A percentile compares a stretch with the other conserved stretches of the same genome.
These are phyloP conservation scores for Arabidopsis suecica DNA, from an alignment of 345 rosid genomes.

Conservation along the genomic window DNA sequence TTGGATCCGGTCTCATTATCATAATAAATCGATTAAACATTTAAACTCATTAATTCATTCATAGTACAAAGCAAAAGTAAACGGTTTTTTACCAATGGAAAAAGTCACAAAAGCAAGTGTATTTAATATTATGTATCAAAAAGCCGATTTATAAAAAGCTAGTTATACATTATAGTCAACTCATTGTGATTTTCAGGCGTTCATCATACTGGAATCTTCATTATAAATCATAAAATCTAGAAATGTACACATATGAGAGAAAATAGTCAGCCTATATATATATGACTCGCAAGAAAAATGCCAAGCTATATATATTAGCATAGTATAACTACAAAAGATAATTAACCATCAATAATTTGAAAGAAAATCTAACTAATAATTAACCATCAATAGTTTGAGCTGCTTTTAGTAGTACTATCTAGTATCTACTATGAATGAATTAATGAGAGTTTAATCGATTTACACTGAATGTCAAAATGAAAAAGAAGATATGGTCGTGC, in stretches of 20 bases:
- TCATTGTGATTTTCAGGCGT: background rate
- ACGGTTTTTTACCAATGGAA: too few species aligned
- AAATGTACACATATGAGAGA: background rate
- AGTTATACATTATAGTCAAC: background rate
- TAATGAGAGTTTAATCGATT: background rate
- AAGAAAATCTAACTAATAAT: too few species aligned
- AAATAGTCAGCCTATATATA: background rate
- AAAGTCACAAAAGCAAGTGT: too few species aligned
- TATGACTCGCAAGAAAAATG: background rate
- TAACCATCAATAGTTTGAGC: too few species aligned
- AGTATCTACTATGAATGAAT: too few species aligned
- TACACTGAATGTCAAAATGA: background rate
- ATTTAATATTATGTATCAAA: too few species aligned
- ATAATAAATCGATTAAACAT: too few species aligned
- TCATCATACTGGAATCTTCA: slow-evolving; percentile 1
- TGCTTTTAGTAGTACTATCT: too few species aligned
- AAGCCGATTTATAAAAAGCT: background rate
- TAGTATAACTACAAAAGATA: too few species aligned
- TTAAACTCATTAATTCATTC: too few species aligned
- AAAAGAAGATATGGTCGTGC: background rate
- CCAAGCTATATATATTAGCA: background rate
- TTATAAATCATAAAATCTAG: background rate
- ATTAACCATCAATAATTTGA: background rate
- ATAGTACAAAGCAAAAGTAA: too few species aligned
- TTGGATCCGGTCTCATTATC: too few species aligned